Evolutionary conservation across 2,329 filamentous ascomycete genomes (phyloP).

Genomic region (Cercospora nicotianae): DNA sequence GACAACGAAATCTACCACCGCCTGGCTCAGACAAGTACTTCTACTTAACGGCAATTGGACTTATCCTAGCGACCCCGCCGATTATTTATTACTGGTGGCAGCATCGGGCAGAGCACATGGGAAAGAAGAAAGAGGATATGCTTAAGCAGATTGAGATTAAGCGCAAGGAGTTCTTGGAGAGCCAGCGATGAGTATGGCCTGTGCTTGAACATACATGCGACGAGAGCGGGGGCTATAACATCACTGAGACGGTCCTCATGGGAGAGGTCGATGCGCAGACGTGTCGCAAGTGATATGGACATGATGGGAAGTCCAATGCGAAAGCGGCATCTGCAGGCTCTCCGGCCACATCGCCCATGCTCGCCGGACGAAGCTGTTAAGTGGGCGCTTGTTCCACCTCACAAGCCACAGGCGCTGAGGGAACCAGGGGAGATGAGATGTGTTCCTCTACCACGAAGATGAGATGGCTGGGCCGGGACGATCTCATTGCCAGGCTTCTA

Average conservation of each 20-base stretch:
- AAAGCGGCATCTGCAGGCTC: not conserved
- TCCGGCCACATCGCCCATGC: not conserved
- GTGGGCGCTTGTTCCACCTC: not conserved
- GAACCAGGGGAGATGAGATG: not conserved
- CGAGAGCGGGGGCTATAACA: not conserved
- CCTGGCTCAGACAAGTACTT: slow-evolving; percentile 19
- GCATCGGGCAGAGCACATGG: slow-evolving; percentile 38
- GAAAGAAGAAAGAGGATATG: slow-evolving; percentile 35
- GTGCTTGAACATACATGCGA: not conserved
- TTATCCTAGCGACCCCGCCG: slow-evolving; percentile 31
- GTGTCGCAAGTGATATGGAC: not conserved
- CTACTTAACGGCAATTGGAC: slow-evolving; percentile 25
- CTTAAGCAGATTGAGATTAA: slow-evolving; percentile 33
- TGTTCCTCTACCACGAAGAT: not conserved
- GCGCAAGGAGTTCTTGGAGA: slow-evolving; percentile 16
- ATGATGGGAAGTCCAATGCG: not conserved
- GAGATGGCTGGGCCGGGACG: not conserved
- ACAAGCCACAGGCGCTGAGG: not conserved
- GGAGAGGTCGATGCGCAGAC: not conserved
- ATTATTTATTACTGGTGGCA: slow-evolving; percentile 37
- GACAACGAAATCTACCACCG: slow-evolving; percentile 8
- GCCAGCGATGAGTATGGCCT: not conserved
- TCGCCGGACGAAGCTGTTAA: not conserved
- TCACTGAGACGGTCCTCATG: not conserved
- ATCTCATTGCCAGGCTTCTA: not conserved